A percentile compares a stretch with the other conserved stretches of the same genome.
Conservation (phyloP, 805 yeast species). For the Candida schatavii region DNA sequence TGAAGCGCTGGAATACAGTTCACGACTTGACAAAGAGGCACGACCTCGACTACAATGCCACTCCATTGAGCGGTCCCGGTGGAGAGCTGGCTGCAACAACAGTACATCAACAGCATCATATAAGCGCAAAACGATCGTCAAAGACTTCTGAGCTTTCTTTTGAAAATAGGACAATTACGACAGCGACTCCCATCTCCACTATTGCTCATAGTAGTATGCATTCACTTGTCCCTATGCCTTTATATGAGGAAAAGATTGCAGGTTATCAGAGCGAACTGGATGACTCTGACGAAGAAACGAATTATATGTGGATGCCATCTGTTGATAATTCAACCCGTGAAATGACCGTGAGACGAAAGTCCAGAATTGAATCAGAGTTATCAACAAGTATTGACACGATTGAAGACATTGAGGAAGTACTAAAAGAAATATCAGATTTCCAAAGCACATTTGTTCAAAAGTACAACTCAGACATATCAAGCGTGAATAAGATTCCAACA, state of each 20-base stretch:
- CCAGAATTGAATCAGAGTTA: too few species aligned
- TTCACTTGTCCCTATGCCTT: conserved; percentile 13
- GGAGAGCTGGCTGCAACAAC: background rate
- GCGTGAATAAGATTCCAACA: conserved; percentile 2
- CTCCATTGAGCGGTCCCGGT: too few species aligned
- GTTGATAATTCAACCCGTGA: conserved; percentile 6
- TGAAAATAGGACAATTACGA: conserved; percentile 3
- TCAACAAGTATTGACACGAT: background rate
- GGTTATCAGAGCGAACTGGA: conserved; percentile 24
- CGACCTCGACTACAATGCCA: background rate
- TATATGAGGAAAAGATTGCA: background rate
- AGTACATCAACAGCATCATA: background rate
- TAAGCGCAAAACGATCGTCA: conserved; percentile 4
- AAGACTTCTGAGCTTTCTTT: conserved; percentile 6
- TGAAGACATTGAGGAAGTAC: conserved; percentile 13
- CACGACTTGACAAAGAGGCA: background rate
- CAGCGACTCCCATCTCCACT: conserved; percentile 1
- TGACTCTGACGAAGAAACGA: conserved; percentile 12
- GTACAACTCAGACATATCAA: conserved; percentile 8
- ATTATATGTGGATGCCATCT: background rate
- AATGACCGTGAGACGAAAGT: background rate
- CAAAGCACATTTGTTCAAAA: conserved; percentile 29
- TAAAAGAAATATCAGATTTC: conserved; percentile 27
- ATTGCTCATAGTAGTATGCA: conserved; percentile 17
- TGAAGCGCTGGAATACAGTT: conserved; percentile 1